Evolutionary conservation across 345 rosid species (phyloP).

Genomic region (Arabidopsis suecica): DNA sequence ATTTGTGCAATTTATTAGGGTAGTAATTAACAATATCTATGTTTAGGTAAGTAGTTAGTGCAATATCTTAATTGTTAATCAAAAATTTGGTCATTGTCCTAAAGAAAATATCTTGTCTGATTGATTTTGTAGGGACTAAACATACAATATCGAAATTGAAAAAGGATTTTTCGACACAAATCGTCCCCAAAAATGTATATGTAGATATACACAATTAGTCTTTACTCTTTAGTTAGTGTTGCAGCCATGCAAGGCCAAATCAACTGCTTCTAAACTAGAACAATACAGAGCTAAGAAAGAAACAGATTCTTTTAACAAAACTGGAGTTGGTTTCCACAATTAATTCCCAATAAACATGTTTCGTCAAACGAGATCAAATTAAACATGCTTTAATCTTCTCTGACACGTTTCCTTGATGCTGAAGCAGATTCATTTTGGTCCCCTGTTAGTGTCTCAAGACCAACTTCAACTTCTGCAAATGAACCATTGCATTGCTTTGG

Average conservation of each 20-base stretch:
- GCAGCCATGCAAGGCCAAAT: constrained; percentile 1
- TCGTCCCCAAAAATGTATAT: too few species aligned
- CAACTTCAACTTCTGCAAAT: constrained; percentile 4
- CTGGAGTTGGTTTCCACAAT: constrained; percentile 19
- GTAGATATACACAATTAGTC: neutral
- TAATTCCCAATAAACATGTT: constrained; percentile 18
- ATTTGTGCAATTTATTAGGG: too few species aligned
- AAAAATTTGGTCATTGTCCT: too few species aligned
- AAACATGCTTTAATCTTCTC: constrained; percentile 42
- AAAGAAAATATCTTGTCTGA: too few species aligned
- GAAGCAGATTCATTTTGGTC: constrained; percentile 18
- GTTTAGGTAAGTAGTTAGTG: too few species aligned
- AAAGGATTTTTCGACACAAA: too few species aligned
- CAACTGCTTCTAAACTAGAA: constrained; percentile 25
- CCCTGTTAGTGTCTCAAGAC: neutral
- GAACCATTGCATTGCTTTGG: constrained; percentile 23
- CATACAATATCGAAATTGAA: too few species aligned
- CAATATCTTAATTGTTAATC: too few species aligned
- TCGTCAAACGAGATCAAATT: constrained; percentile 3
- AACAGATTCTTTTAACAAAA: constrained; percentile 25
- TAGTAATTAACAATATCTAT: too few species aligned
- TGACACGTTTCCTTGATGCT: constrained; percentile 47
- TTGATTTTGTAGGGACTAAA: too few species aligned
- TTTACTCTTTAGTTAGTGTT: constrained; percentile 6
- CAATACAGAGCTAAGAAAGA: neutral